These are phyloP conservation scores for Fonsecaea multimorphosa DNA, from an alignment of 2,329 filamentous ascomycete species.

Conservation along the genomic window DNA sequence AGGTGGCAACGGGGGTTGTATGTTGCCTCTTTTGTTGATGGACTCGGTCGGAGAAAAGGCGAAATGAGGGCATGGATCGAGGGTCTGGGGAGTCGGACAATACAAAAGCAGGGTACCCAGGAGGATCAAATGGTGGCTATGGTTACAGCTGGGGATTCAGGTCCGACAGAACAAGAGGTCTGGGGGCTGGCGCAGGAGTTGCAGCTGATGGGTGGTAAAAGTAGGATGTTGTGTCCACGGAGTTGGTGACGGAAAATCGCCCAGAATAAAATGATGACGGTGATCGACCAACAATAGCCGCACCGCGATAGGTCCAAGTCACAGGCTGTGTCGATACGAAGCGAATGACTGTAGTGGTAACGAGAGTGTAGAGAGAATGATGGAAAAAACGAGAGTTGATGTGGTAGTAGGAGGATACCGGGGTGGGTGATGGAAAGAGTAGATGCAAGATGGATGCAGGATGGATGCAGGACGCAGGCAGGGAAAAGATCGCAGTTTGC, in stretches of 20 bases:
- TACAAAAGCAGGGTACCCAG: not conserved
- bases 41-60: conserved; percentile 8
- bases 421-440: conserved; percentile 7
- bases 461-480: not conserved
- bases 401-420: not conserved
- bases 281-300: conserved; percentile 2
- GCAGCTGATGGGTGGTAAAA: conserved; percentile 20
- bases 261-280: conserved; percentile 20
- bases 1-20: not conserved
- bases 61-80: conserved; percentile 21
- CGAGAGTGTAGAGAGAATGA: not conserved
- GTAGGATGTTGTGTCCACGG: conserved; percentile 4
- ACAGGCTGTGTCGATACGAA: not conserved
- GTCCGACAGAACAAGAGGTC: conserved; percentile 12
- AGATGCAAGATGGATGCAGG: conserved; percentile 1
- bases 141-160: not conserved
- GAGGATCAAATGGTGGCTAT: conserved; percentile 18
- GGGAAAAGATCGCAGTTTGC: not conserved
- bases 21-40: conserved; percentile 7
- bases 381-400: not conserved
- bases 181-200: conserved; percentile 5
- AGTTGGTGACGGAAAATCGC: conserved; percentile 1
- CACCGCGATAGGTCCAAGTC: not conserved
- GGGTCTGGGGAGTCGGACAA: conserved; percentile 6
- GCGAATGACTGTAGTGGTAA: conserved; percentile 8